Base-by-base conservation (phyloP, 306 rosid genomes). In the Carpinus fangiana region DNA sequence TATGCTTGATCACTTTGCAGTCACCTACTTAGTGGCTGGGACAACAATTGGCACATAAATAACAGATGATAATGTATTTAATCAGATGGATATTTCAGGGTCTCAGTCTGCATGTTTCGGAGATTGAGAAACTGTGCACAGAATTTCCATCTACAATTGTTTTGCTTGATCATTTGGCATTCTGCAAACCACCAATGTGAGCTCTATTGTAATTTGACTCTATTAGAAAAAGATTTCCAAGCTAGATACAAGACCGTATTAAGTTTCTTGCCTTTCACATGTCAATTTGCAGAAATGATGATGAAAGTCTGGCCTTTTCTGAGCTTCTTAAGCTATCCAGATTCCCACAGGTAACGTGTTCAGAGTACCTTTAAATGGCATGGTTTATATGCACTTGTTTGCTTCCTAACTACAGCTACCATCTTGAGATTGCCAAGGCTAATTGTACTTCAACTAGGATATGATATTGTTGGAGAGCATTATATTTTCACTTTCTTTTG, bases 151-250 rank as follows among this genome's bases (percentile, higher is more conserved):
- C 93, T 54, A 94, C 97, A 21, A 31, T 72, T 67, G 94, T 92
- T 62, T 76, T 94, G 80, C 90, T 94, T 18, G 98, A 94, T 83
- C 98, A 94, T 84, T 62, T 94, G 55, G 96, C 87, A 76, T 94
- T 94, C 83, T 90, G 96, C 87, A 92, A 94, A 87, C 92, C 97
- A 60, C 97, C 93, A 76, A 47, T 38, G 98, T 94, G 80, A 89
- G 93, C 64, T 73, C 46, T 82, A 66, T 48, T 38, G 1, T 45
- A 23, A 31, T 60, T 56, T 72, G 55, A 21, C 53, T 41, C 4
- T 51, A 13, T 77, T 67, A 51, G 10, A 34, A 79, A 47, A 66
- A 75, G 31, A 53, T 5, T 64, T 70, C 7, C 48, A 54, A 23
- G 1, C 14, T 26, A 20, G 57, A 64, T 38, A 51, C 65, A 68